Evolutionary conservation across 225 moss, liverwort and hornwort genomes (phyloP), one percentile per base, ranked within the genome.

Genomic region (Bryum argenteum): DNA sequence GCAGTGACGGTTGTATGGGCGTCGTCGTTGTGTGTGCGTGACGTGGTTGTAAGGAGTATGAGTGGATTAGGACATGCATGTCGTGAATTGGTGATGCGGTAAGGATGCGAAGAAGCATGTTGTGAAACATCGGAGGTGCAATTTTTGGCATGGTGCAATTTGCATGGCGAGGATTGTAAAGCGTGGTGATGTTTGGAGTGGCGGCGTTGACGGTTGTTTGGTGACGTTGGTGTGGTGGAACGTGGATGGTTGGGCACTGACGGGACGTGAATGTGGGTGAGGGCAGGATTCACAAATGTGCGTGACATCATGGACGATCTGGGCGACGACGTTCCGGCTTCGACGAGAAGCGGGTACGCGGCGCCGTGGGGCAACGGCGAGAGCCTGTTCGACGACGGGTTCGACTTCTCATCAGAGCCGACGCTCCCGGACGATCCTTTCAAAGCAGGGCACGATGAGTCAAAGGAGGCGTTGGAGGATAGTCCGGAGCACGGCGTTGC

Each of bases 281-380:
- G 22, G 33, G 48, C 85, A 96, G 96, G 96, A 45, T 96, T 96
- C 77, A 79, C 87, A 2, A 80, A 91, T 62, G 78, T 90, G 71
- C 90, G 90, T 56, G 96, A 93, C 71, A 89, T 93, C 82, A 90
- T 90, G 93, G 91, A 93, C 52, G 85, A 88, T 64, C 69, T 87
- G 77, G 84, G 70, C 14, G 93, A 75, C 47, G 82, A 80, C 6
- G 72, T 67, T 62, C 68, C 74, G 48, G 71, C 87, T 10, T 75
- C 76, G 16, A 67, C 75, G 43, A 82, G 67, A 66, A 64, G 74
- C 20, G 69, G 50, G 1, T 65, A 77, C 58, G 72, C 83, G 13
- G 85, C 80, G 20, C 83, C 82, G 63, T 92, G 92, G 98, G 89
- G 87, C 65, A 87, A 91, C 65, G 88, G 89, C 8, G 88, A 76